phyloP scores from a whole-genome alignment of 2,329 filamentous ascomycete genomes.

The Pleurostoma richardsiae region DNA sequence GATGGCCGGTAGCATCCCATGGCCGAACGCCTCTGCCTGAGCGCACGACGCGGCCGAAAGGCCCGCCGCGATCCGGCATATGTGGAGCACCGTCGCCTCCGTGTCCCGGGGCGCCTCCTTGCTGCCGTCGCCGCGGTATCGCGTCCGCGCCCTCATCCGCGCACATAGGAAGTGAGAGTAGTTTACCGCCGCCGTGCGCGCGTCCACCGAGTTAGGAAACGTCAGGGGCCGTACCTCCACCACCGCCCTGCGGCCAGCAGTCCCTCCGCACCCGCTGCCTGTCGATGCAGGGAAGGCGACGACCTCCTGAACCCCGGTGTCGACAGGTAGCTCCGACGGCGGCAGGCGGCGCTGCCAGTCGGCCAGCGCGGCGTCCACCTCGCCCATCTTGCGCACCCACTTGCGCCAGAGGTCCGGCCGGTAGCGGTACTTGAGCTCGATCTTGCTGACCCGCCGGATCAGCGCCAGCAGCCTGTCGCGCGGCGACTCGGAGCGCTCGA shows the following conservation, averaged over 20 bases:
- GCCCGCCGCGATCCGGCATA: constrained; percentile 1
- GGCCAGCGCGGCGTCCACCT: not conserved
- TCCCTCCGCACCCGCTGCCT: not conserved
- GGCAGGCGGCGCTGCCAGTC: constrained; percentile 1
- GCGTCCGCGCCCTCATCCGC: constrained; percentile 1
- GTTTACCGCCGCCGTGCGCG: constrained; percentile 1
- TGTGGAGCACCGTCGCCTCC: constrained; percentile 1
- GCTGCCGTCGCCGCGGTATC: not conserved
- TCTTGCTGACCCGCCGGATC: not conserved
- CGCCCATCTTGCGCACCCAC: not conserved
- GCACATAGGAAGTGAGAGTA: constrained; percentile 2
- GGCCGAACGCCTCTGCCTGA: constrained; percentile 1
- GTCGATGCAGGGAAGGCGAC: constrained; percentile 12
- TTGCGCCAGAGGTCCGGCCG: not conserved
- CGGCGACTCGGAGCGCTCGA: constrained; percentile 1
- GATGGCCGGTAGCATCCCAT: constrained; percentile 1
- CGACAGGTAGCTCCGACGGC: constrained; percentile 1
- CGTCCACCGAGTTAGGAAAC: not conserved
- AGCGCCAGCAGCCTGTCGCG: not conserved
- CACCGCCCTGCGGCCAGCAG: not conserved
- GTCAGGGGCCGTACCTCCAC: not conserved
- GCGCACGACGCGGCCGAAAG: not conserved
- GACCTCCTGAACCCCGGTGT: constrained; percentile 10
- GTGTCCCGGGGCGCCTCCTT: not conserved
- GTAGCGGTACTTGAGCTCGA: not conserved